Conservation (phyloP, 305 asterid genomes). For the Euphrasia arctica region DNA sequence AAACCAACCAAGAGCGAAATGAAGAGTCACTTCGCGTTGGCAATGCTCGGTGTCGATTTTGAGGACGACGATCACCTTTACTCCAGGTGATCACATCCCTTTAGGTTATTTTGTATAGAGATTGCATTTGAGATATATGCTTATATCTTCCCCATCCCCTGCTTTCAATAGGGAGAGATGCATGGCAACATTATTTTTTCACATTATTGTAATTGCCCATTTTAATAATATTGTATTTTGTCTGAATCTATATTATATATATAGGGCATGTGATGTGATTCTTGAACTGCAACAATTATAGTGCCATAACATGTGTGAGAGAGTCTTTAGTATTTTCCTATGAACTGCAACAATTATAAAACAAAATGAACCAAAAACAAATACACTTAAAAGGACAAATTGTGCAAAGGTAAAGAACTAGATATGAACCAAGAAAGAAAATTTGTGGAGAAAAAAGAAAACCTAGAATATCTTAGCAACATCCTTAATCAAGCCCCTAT, state of each 20-base stretch:
- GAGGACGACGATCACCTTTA: conserved; percentile 54
- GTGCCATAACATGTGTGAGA: conserved; percentile 12
- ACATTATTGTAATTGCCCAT: conserved; percentile 7
- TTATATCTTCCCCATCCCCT: background rate
- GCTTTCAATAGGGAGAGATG: background rate
- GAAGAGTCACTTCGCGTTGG: conserved; percentile 72
- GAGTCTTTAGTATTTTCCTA: background rate
- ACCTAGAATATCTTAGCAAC: conserved; percentile 37
- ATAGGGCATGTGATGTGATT: conserved; percentile 26
- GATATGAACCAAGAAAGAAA: background rate
- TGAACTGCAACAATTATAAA: background rate
- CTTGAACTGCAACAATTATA: background rate
- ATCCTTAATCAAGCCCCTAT: conserved; percentile 36
- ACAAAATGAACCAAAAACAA: background rate
- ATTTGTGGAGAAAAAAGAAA: background rate
- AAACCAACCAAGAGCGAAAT: conserved; percentile 62
- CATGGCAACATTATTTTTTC: conserved; percentile 22
- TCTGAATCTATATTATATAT: background rate
- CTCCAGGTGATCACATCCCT: conserved; percentile 41
- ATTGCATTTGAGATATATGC: conserved; percentile 3
- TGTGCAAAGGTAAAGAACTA: background rate
- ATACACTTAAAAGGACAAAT: background rate
- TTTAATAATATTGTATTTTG: conserved; percentile 5
- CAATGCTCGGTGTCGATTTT: conserved; percentile 79
- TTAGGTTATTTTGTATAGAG: conserved; percentile 29